Base-by-base conservation (phyloP, 1,284 basidiomycete species). In the Papiliotrema laurentii region DNA sequence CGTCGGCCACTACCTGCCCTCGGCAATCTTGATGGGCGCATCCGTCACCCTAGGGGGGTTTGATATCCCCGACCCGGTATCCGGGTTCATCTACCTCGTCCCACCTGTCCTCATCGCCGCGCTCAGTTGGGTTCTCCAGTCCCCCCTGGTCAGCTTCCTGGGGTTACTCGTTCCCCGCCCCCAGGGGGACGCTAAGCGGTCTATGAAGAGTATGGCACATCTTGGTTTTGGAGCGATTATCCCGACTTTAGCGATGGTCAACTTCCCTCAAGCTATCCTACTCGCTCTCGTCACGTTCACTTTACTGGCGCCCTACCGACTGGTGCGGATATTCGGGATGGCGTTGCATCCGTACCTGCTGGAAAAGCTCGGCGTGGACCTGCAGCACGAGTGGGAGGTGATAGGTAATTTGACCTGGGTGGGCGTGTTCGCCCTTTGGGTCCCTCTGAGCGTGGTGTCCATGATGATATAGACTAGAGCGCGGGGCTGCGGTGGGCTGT, bases 1-100 rank as follows among this genome's bases (percentile, higher is more conserved):
- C 63, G 89, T 96, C 16, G 91, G 89, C 0, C 83, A 79, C 63
- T 97, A 89, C 70, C 79, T 97, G 3, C 90, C 92, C 0, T 87
- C 87, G 46, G 87, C 82, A 0, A 79, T 96, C 25, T 65, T 94
- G 5, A 79, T 94, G 43, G 86, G 87, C 37, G 80, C 87, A 13
- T 84, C 83, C 0, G 80, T 93, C 76, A 86, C 92, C 68, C 82
- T 93, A 57, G 80, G 80, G 34, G 92, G 91, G 0, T 76, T 97
- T 38, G 79, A 44, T 73, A 78, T 47, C 89, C 89, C 89, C 77
- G 82, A 10, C 70, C 81, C 57, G 79, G 83, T 40, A 80, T 80
- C n/a, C 83, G 86, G 69, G 7, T 45, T 56, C 28, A 5, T 54
- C 2, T 65, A 56, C 53, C 35, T 63, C 14, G 14, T 62, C 2